Conservation (phyloP, 2,329 filamentous ascomycete genomes). For the Teratosphaeriaceae sp. region DNA sequence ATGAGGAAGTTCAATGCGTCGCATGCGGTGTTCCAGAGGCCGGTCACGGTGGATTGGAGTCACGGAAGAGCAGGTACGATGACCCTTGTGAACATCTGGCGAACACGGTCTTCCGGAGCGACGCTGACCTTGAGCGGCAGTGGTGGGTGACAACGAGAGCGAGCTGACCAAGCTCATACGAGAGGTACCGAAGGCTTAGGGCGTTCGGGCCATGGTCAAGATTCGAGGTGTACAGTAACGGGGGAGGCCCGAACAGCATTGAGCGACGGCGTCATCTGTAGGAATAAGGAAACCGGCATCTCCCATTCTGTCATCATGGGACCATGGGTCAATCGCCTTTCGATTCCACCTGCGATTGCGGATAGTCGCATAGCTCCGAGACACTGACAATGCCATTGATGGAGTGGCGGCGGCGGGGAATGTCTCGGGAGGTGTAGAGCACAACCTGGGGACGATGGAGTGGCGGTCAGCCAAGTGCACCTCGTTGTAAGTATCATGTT, state of each 20-base stretch:
- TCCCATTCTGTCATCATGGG: no score
- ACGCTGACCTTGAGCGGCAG: slow-evolving; percentile 30
- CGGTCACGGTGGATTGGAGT: slow-evolving; percentile 89
- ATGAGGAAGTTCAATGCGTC: slow-evolving; percentile 69
- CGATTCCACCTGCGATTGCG: background rate
- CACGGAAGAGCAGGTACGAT: slow-evolving; percentile 67
- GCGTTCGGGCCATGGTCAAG: slow-evolving; percentile 29
- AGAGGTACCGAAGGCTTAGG: slow-evolving; percentile 30
- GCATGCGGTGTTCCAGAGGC: slow-evolving; percentile 61
- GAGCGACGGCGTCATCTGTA: background rate
- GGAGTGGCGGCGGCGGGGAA: background rate
- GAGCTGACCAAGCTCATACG: slow-evolving; percentile 80
- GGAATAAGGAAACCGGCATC: slow-evolving; percentile 4
- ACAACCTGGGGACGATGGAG: no score
- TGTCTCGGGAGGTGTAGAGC: no score
- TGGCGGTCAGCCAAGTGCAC: no score
- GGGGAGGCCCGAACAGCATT: background rate
- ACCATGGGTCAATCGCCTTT: no score
- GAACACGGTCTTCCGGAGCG: background rate
- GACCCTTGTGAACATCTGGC: background rate
- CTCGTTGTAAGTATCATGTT: no score
- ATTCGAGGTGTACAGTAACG: background rate
- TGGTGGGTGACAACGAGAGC: slow-evolving; percentile 72
- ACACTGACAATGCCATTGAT: slow-evolving; percentile 4
- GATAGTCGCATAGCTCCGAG: background rate